Evolutionary conservation across 176 grass and related monocot genomes (phyloP).

Genomic region (Phyllostachys edulis): DNA sequence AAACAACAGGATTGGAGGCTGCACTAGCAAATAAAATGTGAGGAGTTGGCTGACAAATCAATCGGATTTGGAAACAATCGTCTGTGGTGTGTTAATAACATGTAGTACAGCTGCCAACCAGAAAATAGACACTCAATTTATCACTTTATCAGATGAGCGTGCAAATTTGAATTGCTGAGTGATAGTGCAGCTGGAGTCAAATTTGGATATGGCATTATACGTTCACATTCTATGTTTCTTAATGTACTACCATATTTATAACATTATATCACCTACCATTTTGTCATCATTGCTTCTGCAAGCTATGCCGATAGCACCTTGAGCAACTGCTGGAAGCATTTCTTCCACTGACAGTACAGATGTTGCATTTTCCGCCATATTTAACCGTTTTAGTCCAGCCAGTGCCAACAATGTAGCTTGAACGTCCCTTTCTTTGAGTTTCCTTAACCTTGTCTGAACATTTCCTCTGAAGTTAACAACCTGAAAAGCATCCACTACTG

Average conservation of each 20-base stretch:
- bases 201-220: slow-evolving; percentile 26
- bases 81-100: background rate
- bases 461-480: slow-evolving; percentile 99
- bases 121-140: background rate
- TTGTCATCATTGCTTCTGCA: slow-evolving; percentile 93
- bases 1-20: slow-evolving; percentile 1
- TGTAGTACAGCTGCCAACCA: background rate
- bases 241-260: slow-evolving; percentile 13
- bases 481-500: slow-evolving; percentile 41
- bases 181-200: background rate
- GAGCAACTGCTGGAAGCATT: slow-evolving; percentile 99
- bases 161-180: background rate
- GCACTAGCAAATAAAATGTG: background rate
- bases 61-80: background rate
- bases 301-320: slow-evolving; percentile 98
- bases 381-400: slow-evolving; percentile 88
- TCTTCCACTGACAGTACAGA: slow-evolving; percentile 79
- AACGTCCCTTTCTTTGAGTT: slow-evolving; percentile 81
- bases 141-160: background rate
- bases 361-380: slow-evolving; percentile 71
- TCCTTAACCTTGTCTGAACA: slow-evolving; percentile 91
- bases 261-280: slow-evolving; percentile 63
- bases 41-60: background rate
- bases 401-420: slow-evolving; percentile 86
- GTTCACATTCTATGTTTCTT: slow-evolving; percentile 4